Base-by-base conservation (phyloP, 805 yeast species). In the Myxozyma monticola region DNA sequence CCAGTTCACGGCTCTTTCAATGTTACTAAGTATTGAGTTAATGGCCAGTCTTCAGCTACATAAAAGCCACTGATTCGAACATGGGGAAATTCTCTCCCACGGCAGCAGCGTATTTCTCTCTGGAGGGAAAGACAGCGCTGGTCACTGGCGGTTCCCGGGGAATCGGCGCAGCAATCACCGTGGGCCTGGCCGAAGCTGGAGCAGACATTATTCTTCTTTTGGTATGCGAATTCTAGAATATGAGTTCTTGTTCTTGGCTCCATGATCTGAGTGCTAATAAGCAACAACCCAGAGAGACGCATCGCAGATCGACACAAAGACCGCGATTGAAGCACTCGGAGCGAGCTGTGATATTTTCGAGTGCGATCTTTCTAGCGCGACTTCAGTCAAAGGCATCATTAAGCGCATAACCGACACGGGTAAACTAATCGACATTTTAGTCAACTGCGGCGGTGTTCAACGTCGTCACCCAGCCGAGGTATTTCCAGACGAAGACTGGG, bases 141-240 rank as follows among this genome's bases (percentile, higher is more conserved):
- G 63, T 77, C 26, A 74, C 83, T 12, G 84, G 84, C n/a, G 81
- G 77, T 14, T 80, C 88, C 0, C 68, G 75, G 40, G 91, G 91
- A 0, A 68, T 84, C 12, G 91, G 91, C 0, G 68, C 72, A 2
- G 73, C 74, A 0, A 75, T 84, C 17, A 83, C 88, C 0, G 56
- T 63, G 28, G 64, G 60, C 30, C 68, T 84, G 24, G 76, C 86
- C 0, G 44, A 56, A 0, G 57, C 69, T 20, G 90, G 89, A 1
- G 75, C 77, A 26, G 70, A 69, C 20, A 68, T 80, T 2, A 71
- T 81, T 7, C 33, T 41, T 20, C n/a, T n/a, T n/a, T n/a, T n/a
- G n/a, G n/a, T n/a, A n/a, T n/a, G n/a, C n/a, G n/a, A n/a, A n/a
- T n/a, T n/a, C n/a, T n/a, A n/a, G n/a, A n/a, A n/a, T n/a, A n/a